These are phyloP conservation scores for Mucor velutinosus DNA, from an alignment of 371 early-diverging fungal species.

Conservation along the genomic window DNA sequence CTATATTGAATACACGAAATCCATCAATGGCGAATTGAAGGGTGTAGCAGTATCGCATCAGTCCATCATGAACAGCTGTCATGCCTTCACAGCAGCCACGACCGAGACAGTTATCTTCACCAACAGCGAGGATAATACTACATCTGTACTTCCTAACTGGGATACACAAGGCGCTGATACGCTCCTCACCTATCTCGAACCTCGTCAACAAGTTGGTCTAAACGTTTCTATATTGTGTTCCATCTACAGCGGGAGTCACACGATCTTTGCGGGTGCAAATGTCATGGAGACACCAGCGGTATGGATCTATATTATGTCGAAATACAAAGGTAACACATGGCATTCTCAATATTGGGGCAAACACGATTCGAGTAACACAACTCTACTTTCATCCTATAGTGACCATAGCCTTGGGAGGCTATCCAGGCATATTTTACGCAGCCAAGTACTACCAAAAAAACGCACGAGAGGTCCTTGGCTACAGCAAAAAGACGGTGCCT, in stretches of 20 bases:
- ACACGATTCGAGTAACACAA: not conserved
- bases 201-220: slow-evolving; percentile 79
- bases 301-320: slow-evolving; percentile 68
- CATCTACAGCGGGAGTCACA: slow-evolving; percentile 70
- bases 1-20: slow-evolving; percentile 81
- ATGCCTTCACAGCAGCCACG: slow-evolving; percentile 21
- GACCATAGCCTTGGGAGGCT: slow-evolving; percentile 73
- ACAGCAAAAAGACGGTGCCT: slow-evolving; percentile 60
- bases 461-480: slow-evolving; percentile 50
- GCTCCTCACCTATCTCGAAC: slow-evolving; percentile 70
- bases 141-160: slow-evolving; percentile 20
- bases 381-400: slow-evolving; percentile 33
- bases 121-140: slow-evolving; percentile 12
- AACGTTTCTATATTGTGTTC: slow-evolving; percentile 63
- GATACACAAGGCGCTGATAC: slow-evolving; percentile 42
- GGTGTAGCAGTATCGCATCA: slow-evolving; percentile 79
- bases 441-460: slow-evolving; percentile 55
- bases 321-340: slow-evolving; percentile 42
- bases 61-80: slow-evolving; percentile 70
- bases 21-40: slow-evolving; percentile 76
- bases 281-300: slow-evolving; percentile 65
- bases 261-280: slow-evolving; percentile 61
- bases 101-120: slow-evolving; percentile 19
- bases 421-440: slow-evolving; percentile 65
- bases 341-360: not conserved